phyloP scores from a whole-genome alignment of 306 rosid genomes.

The Begonia peltatifolia region DNA sequence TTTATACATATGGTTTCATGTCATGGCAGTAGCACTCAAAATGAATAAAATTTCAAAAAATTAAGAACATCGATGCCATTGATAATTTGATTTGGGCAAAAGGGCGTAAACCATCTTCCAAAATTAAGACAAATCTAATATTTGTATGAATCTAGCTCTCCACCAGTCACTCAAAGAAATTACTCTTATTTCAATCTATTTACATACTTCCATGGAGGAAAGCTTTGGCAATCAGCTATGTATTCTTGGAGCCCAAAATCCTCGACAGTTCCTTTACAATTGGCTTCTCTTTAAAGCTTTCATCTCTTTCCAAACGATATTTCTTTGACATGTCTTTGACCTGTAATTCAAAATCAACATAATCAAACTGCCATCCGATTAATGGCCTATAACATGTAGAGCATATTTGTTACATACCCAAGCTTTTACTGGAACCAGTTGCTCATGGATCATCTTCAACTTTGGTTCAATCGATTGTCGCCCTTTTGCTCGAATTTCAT shows the following conservation, averaged over 20 bases:
- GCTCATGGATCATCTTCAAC: conserved; percentile 34
- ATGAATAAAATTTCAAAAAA: too few species aligned
- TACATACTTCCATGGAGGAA: neutral
- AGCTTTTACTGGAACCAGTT: conserved; percentile 47
- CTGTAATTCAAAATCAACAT: conserved; percentile 23
- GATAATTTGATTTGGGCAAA: too few species aligned
- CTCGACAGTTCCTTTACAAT: conserved; percentile 49
- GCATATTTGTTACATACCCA: conserved; percentile 33
- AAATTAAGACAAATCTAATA: too few species aligned
- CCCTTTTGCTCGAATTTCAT: conserved; percentile 50
- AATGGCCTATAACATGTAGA: neutral
- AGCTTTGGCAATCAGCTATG: conserved; percentile 16
- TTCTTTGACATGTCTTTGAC: conserved; percentile 51
- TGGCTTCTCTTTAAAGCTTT: conserved; percentile 54
- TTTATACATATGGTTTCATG: too few species aligned
- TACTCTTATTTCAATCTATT: neutral
- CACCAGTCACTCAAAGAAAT: too few species aligned
- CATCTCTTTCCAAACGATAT: conserved; percentile 52
- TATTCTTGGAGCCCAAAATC: conserved; percentile 34
- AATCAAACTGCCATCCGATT: neutral
- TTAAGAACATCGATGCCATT: too few species aligned
- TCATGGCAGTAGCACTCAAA: too few species aligned
- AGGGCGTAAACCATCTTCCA: too few species aligned
- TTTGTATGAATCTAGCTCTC: too few species aligned
- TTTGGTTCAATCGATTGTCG: conserved; percentile 48